A percentile compares a stretch with the other conserved stretches of the same genome.
Evolutionary conservation across 2,329 filamentous ascomycete genomes (phyloP).

Genomic region (Monosporascus sp.): DNA sequence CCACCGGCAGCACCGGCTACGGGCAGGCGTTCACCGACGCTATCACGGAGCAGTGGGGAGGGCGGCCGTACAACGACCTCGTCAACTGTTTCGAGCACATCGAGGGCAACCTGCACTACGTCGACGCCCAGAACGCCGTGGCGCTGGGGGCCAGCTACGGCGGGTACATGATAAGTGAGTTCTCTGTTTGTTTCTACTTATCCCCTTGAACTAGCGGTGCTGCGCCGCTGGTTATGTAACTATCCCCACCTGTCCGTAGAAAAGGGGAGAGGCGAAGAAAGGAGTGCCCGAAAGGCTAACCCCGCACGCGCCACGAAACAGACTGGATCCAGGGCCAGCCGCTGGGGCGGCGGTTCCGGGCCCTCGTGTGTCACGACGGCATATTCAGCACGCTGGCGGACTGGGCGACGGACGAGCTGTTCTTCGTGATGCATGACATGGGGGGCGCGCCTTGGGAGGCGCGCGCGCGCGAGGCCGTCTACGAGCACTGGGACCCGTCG

Average conservation of each 20-base stretch:
- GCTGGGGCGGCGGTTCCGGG: slow-evolving; percentile 79
- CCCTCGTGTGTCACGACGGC: slow-evolving; percentile 83
- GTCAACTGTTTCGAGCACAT: slow-evolving; percentile 74
- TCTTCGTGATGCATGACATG: slow-evolving; percentile 65
- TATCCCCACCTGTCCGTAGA: too few relatives aligned
- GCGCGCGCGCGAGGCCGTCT: slow-evolving; percentile 42
- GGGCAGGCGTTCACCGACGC: slow-evolving; percentile 72
- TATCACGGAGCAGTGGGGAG: slow-evolving; percentile 79
- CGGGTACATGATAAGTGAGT: slow-evolving; percentile 67
- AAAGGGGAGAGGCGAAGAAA: neutral
- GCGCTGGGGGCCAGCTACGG: slow-evolving; percentile 72
- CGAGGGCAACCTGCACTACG: slow-evolving; percentile 56
- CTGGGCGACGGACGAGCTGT: slow-evolving; percentile 63
- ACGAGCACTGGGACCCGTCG: slow-evolving; percentile 67
- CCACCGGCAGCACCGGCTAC: slow-evolving; percentile 77
- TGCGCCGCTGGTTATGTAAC: too few relatives aligned
- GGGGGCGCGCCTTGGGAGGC: slow-evolving; percentile 57
- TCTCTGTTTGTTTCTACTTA: slow-evolving; percentile 6
- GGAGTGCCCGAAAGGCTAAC: neutral
- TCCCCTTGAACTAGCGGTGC: slow-evolving; percentile 18
- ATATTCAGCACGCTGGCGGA: slow-evolving; percentile 68
- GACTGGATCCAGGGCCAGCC: slow-evolving; percentile 88
- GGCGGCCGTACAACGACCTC: slow-evolving; percentile 76
- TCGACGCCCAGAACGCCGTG: slow-evolving; percentile 65
- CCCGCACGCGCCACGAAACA: slow-evolving; percentile 30